Conservation (phyloP, 108 stramenopile species). For the Pseudonitzschia multistriata region DNA sequence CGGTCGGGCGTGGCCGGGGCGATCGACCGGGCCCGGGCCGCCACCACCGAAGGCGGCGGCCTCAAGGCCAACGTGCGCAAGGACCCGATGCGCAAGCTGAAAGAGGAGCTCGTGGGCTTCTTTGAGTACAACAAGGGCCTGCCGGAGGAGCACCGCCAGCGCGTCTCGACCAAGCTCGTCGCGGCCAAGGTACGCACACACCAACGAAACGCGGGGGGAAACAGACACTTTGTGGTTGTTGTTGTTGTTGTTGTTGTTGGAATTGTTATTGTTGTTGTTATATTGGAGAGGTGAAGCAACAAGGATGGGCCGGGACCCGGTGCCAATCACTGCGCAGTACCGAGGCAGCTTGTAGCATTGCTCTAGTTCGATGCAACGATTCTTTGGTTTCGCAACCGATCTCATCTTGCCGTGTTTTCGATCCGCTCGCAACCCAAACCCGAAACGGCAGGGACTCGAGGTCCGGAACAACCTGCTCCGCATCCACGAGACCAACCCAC, state of each 20-base stretch:
- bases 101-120: conserved; percentile 25
- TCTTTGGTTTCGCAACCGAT: too few relatives aligned
- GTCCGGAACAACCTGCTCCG: conserved; percentile 27
- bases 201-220: too few relatives aligned
- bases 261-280: too few relatives aligned
- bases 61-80: conserved; percentile 39
- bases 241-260: too few relatives aligned
- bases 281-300: too few relatives aligned
- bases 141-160: conserved; percentile 22
- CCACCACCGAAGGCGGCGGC: conserved; percentile 17
- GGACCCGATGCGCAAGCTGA: conserved; percentile 29
- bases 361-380: not conserved
- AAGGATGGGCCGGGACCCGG: too few relatives aligned
- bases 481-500: conserved; percentile 25
- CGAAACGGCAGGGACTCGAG: too few relatives aligned
- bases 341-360: not conserved
- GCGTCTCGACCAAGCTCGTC: conserved; percentile 30
- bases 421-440: too few relatives aligned
- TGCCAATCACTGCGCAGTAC: not conserved
- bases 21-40: conserved; percentile 24
- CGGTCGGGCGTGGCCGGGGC: conserved; percentile 19
- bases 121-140: conserved; percentile 30
- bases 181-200: too few relatives aligned
- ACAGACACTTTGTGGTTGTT: too few relatives aligned
- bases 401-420: too few relatives aligned